Percentiles rank a stretch among this genome's conserved stretches.
phyloP scores from a whole-genome alignment of 805 yeast species.

The Saccharomycopsis synnaedendra region DNA sequence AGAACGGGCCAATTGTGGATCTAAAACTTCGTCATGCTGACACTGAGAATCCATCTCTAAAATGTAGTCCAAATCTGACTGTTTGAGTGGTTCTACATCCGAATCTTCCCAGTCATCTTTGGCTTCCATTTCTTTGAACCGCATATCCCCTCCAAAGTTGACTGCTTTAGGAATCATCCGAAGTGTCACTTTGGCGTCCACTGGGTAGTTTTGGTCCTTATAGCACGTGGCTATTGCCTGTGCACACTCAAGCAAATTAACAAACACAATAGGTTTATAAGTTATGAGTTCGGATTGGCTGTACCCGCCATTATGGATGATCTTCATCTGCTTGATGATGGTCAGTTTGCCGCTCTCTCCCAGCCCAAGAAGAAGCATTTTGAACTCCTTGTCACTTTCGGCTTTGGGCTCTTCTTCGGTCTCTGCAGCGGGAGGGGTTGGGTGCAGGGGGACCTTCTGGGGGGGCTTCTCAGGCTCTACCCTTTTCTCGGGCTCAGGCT shows the following conservation, averaged over 20 bases:
- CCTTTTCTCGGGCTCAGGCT: too few relatives aligned
- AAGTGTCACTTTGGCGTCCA: slow-evolving; percentile 23
- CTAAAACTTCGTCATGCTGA: slow-evolving; percentile 36
- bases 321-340: slow-evolving; percentile 72
- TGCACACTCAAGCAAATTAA: slow-evolving; percentile 68
- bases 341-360: slow-evolving; percentile 85
- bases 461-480: too few relatives aligned
- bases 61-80: slow-evolving; percentile 32
- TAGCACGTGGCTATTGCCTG: slow-evolving; percentile 61
- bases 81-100: slow-evolving; percentile 16
- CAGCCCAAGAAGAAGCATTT: slow-evolving; percentile 72
- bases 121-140: background rate
- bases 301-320: slow-evolving; percentile 63
- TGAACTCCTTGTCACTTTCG: slow-evolving; percentile 38
- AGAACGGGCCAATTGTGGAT: slow-evolving; percentile 35
- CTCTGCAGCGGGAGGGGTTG: too few relatives aligned
- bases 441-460: too few relatives aligned
- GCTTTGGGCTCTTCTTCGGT: background rate
- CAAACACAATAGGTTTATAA: slow-evolving; percentile 68
- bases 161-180: background rate
- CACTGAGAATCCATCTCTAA: slow-evolving; percentile 37
- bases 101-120: background rate
- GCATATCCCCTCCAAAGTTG: background rate
- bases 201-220: slow-evolving; percentile 29
- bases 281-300: slow-evolving; percentile 59